These are phyloP conservation scores for Saxophila tyrrhenica DNA, from an alignment of 495 filamentous ascomycete genomes.

Conservation along the genomic window DNA sequence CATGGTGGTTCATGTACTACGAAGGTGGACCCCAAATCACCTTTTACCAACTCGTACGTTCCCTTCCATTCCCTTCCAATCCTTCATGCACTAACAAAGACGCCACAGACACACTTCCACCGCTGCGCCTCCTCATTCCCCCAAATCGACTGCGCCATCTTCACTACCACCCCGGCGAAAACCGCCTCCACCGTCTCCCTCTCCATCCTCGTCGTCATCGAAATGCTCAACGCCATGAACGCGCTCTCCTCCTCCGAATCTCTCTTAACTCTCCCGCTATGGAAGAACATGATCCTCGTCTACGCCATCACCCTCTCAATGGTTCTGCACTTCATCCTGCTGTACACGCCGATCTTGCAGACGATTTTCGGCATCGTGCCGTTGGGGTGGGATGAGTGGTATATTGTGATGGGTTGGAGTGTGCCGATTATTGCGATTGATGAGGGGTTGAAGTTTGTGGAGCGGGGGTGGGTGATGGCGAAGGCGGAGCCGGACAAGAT, in stretches of 20 bases:
- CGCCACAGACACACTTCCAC: slow-evolving; percentile 70
- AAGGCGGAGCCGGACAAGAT: slow-evolving; percentile 10
- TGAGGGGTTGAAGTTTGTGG: slow-evolving; percentile 71
- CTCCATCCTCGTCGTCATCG: slow-evolving; percentile 87
- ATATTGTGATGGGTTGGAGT: slow-evolving; percentile 81
- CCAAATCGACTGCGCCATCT: slow-evolving; percentile 90
- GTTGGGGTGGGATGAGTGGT: slow-evolving; percentile 81
- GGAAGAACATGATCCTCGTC: slow-evolving; percentile 95
- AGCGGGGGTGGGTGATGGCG: slow-evolving; percentile 47
- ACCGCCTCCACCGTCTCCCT: slow-evolving; percentile 92
- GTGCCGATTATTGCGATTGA: slow-evolving; percentile 91
- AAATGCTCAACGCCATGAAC: slow-evolving; percentile 99
- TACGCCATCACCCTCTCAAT: slow-evolving; percentile 94
- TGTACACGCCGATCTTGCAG: slow-evolving; percentile 89
- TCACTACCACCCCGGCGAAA: slow-evolving; percentile 76
- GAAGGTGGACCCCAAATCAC: slow-evolving; percentile 81
- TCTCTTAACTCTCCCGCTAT: slow-evolving; percentile 81
- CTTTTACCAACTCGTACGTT: slow-evolving; percentile 70
- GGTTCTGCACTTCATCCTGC: slow-evolving; percentile 83
- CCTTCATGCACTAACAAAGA: background rate
- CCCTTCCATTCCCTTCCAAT: background rate
- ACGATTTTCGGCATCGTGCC: slow-evolving; percentile 83
- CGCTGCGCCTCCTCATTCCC: slow-evolving; percentile 77
- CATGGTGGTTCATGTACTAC: slow-evolving; percentile 99
- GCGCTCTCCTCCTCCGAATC: slow-evolving; percentile 92